phyloP scores from a whole-genome alignment of 768 basidiomycete species.

The Gelatoporia subvermispora region DNA sequence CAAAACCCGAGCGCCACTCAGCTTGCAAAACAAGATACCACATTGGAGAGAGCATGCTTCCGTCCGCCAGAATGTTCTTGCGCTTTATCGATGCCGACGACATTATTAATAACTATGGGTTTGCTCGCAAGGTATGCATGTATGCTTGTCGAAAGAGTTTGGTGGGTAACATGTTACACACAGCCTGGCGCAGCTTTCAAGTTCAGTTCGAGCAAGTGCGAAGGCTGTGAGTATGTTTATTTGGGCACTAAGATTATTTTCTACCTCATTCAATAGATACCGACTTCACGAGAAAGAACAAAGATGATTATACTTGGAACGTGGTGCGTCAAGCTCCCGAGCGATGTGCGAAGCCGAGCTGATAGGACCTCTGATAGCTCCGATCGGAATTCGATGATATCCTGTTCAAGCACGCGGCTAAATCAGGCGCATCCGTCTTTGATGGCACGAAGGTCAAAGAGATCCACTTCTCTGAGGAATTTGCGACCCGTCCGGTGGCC shows the following conservation, averaged over 20 bases:
- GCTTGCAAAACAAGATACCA: slow-evolving; percentile 28
- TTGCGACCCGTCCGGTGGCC: too few species aligned
- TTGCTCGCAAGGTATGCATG: slow-evolving; percentile 35
- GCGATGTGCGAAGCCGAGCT: slow-evolving; percentile 49
- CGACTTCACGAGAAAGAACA: slow-evolving; percentile 43
- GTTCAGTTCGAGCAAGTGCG: slow-evolving; percentile 40
- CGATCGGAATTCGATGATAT: slow-evolving; percentile 41
- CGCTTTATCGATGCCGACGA: slow-evolving; percentile 40
- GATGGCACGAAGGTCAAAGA: slow-evolving; percentile 36
- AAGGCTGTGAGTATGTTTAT: slow-evolving; percentile 40
- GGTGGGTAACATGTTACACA: not conserved
- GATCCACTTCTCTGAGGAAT: too few species aligned
- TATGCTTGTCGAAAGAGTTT: not conserved
- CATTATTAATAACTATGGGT: slow-evolving; percentile 35
- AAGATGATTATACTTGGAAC: slow-evolving; percentile 25
- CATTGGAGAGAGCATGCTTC: slow-evolving; percentile 38
- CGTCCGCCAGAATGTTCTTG: slow-evolving; percentile 43
- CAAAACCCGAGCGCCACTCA: not conserved
- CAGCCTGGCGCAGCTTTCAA: slow-evolving; percentile 54
- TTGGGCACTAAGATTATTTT: not conserved
- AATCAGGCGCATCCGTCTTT: slow-evolving; percentile 38
- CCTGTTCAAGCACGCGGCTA: slow-evolving; percentile 43
- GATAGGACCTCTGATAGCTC: slow-evolving; percentile 30
- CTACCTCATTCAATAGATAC: slow-evolving; percentile 41
- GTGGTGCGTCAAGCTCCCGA: not conserved